Percentiles rank a stretch among this genome's conserved stretches.
Conservation (phyloP, 2,329 filamentous ascomycete genomes). For the Alternaria dauci region DNA sequence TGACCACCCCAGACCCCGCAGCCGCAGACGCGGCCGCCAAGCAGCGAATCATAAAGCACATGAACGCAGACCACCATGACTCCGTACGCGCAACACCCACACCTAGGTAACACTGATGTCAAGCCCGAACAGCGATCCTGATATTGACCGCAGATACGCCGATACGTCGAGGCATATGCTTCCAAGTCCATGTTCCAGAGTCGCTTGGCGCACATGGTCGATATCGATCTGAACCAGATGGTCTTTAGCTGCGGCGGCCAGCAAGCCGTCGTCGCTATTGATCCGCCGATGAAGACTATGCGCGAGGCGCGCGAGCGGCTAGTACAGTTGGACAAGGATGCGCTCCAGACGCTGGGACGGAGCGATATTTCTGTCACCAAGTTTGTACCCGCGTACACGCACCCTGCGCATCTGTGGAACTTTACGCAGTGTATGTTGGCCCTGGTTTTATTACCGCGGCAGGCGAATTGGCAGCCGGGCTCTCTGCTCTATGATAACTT, state of each 20-base stretch:
- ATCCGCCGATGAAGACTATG: slow-evolving; percentile 74
- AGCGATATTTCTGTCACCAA: slow-evolving; percentile 64
- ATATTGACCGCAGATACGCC: slow-evolving; percentile 59
- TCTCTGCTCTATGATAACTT: slow-evolving; percentile 52
- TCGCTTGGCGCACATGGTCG: slow-evolving; percentile 67
- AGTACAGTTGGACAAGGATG: slow-evolving; percentile 74
- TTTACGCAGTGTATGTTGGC: slow-evolving; percentile 57
- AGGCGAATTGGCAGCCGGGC: slow-evolving; percentile 46
- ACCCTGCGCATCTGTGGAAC: slow-evolving; percentile 58
- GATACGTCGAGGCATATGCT: slow-evolving; percentile 79
- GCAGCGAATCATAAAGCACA: slow-evolving; percentile 76
- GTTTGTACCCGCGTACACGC: slow-evolving; percentile 60
- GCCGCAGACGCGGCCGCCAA: slow-evolving; percentile 61
- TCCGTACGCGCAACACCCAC: slow-evolving; percentile 57
- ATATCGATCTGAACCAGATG: slow-evolving; percentile 71
- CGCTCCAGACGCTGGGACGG: slow-evolving; percentile 67
- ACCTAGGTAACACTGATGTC: background rate
- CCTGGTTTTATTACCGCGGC: slow-evolving; percentile 41
- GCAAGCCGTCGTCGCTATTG: slow-evolving; percentile 65
- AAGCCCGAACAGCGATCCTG: slow-evolving; percentile 3
- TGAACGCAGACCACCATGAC: slow-evolving; percentile 83
- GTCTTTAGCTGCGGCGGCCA: slow-evolving; percentile 64
- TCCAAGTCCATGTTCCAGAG: slow-evolving; percentile 65
- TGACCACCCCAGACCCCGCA: slow-evolving; percentile 46
- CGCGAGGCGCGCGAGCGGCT: slow-evolving; percentile 73